Evolutionary conservation across 805 yeast genomes (phyloP).

Genomic region (Wickerhamiella azyma): DNA sequence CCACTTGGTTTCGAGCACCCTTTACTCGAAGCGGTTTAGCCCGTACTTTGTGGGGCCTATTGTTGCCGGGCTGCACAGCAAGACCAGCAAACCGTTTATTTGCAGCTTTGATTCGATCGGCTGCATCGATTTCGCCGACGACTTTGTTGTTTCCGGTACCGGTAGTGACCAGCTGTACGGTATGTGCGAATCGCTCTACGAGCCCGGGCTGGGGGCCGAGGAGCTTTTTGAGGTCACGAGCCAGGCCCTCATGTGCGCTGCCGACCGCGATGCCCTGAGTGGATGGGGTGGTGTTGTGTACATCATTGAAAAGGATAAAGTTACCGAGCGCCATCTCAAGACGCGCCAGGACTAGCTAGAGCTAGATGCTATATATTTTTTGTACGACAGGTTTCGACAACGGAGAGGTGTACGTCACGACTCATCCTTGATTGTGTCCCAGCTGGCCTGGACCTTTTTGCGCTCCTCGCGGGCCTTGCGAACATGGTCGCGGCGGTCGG

Average conservation of each 20-base stretch:
- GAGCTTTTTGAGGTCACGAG: slow-evolving; percentile 91
- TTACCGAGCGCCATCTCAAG: slow-evolving; percentile 71
- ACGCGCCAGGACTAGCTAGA: slow-evolving; percentile 80
- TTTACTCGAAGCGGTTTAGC: slow-evolving; percentile 79
- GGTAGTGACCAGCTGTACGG: slow-evolving; percentile 95
- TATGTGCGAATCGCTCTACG: slow-evolving; percentile 95
- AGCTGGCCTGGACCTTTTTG: slow-evolving; percentile 39
- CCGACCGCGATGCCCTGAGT: slow-evolving; percentile 90
- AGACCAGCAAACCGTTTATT: slow-evolving; percentile 71
- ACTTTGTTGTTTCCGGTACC: slow-evolving; percentile 90
- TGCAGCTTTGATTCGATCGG: slow-evolving; percentile 96
- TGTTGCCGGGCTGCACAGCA: slow-evolving; percentile 85
- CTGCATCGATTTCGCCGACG: slow-evolving; percentile 87
- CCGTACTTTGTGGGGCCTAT: slow-evolving; percentile 96
- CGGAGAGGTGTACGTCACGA: slow-evolving; percentile 22
- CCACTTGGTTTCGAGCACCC: slow-evolving; percentile 75
- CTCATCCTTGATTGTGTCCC: slow-evolving; percentile 58
- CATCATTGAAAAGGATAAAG: slow-evolving; percentile 60
- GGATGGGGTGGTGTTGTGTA: slow-evolving; percentile 99
- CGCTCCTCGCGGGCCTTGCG: slow-evolving; percentile 43
- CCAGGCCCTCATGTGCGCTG: slow-evolving; percentile 86
- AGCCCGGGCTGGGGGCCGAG: slow-evolving; percentile 86
- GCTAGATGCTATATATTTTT: neutral
- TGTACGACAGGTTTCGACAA: neutral
- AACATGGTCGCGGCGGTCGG: slow-evolving; percentile 36